Percentiles rank a stretch among this genome's conserved stretches.
These are phyloP conservation scores for Colletotrichum spinosum DNA, from an alignment of 2,329 filamentous ascomycete species.

Conservation along the genomic window DNA sequence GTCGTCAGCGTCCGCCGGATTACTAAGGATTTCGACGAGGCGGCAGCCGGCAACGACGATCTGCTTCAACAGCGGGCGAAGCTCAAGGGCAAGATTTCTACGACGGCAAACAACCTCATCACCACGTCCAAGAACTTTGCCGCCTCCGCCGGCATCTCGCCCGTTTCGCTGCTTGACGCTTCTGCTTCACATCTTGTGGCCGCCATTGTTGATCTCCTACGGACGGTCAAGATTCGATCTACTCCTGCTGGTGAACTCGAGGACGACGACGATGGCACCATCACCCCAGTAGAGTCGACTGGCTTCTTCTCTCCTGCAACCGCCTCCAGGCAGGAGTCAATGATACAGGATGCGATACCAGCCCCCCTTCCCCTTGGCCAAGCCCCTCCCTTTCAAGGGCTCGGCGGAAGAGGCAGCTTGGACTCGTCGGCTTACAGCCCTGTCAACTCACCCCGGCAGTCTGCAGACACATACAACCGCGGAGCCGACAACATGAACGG, in stretches of 20 bases:
- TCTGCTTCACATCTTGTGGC: constrained; percentile 91
- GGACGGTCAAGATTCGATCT: constrained; percentile 83
- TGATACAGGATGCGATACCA: constrained; percentile 42
- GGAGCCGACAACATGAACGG: constrained; percentile 46
- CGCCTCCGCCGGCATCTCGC: constrained; percentile 83
- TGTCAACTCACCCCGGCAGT: constrained; percentile 74
- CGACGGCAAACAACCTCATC: constrained; percentile 94
- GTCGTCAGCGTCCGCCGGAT: constrained; percentile 86
- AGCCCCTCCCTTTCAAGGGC: constrained; percentile 66
- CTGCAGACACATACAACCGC: constrained; percentile 56
- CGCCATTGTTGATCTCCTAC: constrained; percentile 86
- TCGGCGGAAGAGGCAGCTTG: constrained; percentile 68
- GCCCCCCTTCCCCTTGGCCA: constrained; percentile 55
- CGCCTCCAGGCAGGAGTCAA: constrained; percentile 50
- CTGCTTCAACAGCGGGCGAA: constrained; percentile 70
- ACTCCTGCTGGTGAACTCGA: constrained; percentile 83
- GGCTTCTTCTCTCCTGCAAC: constrained; percentile 75
- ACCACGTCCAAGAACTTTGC: constrained; percentile 95
- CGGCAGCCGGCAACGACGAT: constrained; percentile 64
- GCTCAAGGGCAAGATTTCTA: constrained; percentile 86
- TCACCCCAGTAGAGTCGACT: constrained; percentile 74
- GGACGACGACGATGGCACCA: constrained; percentile 76
- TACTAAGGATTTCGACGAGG: constrained; percentile 80
- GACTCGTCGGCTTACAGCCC: constrained; percentile 83
- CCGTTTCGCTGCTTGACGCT: constrained; percentile 92